Evolutionary conservation across 441 rosid genomes (phyloP).

Genomic region (Gossypium gossypioides): DNA sequence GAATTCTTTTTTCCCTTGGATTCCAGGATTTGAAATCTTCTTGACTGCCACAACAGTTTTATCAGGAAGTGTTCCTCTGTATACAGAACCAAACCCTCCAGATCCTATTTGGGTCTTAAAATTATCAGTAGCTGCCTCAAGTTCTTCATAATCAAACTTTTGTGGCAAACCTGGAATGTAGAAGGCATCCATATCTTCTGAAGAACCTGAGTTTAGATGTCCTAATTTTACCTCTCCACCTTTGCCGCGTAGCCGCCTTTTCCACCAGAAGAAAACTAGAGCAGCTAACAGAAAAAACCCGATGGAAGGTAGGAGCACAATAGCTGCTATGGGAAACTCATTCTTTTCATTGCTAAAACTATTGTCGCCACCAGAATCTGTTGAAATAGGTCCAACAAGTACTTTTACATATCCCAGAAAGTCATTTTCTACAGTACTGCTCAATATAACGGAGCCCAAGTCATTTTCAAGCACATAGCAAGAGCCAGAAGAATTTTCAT

Average conservation of each 20-base stretch:
- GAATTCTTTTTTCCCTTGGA: conserved; percentile 69
- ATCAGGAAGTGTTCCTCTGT: conserved; percentile 58
- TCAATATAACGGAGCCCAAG: conserved; percentile 54
- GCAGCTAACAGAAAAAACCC: conserved; percentile 33
- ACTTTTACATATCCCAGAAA: conserved; percentile 45
- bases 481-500: conserved; percentile 49
- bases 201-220: conserved; percentile 26
- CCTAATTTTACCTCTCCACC: conserved; percentile 24
- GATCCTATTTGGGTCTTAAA: conserved; percentile 61
- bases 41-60: conserved; percentile 64
- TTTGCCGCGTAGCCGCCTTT: conserved; percentile 35
- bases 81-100: conserved; percentile 79
- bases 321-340: conserved; percentile 42
- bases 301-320: conserved; percentile 55
- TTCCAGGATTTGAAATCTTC: conserved; percentile 65
- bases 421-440: conserved; percentile 19
- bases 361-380: conserved; percentile 7
- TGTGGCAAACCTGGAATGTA: conserved; percentile 79
- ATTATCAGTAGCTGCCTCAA: conserved; percentile 64
- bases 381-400: conserved; percentile 26
- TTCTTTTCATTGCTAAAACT: conserved; percentile 18
- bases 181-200: conserved; percentile 61
- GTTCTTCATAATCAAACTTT: conserved; percentile 61
- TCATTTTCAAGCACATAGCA: conserved; percentile 47
- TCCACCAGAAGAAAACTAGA: conserved; percentile 47